These are phyloP conservation scores for Corniculantispora saksenae DNA, from an alignment of 2,329 filamentous ascomycete genomes.

Conservation along the genomic window DNA sequence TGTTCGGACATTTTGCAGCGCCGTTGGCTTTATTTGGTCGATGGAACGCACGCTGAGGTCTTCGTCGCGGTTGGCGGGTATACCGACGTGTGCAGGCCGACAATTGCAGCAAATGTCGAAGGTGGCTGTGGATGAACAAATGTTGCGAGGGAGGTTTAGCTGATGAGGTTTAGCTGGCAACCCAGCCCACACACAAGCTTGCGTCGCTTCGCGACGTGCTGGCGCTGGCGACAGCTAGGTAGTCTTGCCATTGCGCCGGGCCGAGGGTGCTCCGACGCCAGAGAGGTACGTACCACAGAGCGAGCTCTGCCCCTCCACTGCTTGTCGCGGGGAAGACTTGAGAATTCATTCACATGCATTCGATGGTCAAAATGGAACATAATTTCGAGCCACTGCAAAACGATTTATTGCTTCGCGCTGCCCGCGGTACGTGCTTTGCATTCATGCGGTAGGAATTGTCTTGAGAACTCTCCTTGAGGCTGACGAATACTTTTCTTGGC, in stretches of 20 bases:
- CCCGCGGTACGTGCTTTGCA: constrained; percentile 65
- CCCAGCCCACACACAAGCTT: background rate
- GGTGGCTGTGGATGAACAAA: background rate
- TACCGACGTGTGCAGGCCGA: background rate
- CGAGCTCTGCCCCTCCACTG: constrained; percentile 1
- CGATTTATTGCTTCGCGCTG: constrained; percentile 86
- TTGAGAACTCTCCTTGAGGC: constrained; percentile 36
- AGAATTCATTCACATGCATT: constrained; percentile 9
- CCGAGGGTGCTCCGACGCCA: constrained; percentile 15
- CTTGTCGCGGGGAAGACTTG: constrained; percentile 5
- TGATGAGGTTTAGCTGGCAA: background rate
- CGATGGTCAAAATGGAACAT: constrained; percentile 54
- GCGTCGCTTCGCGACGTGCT: background rate
- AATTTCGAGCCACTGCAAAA: constrained; percentile 86
- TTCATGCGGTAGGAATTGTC: constrained; percentile 20
- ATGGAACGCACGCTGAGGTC: background rate
- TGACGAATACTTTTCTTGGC: background rate
- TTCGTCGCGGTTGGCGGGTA: background rate
- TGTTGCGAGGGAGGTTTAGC: background rate
- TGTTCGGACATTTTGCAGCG: constrained; percentile 64
- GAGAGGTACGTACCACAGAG: constrained; percentile 9
- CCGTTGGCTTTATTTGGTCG: background rate
- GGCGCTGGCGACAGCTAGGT: background rate
- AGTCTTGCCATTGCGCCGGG: background rate
- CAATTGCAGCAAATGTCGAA: background rate